These are phyloP conservation scores for Fusarium nurragi DNA, from an alignment of 2,329 filamentous ascomycete species.

Conservation along the genomic window DNA sequence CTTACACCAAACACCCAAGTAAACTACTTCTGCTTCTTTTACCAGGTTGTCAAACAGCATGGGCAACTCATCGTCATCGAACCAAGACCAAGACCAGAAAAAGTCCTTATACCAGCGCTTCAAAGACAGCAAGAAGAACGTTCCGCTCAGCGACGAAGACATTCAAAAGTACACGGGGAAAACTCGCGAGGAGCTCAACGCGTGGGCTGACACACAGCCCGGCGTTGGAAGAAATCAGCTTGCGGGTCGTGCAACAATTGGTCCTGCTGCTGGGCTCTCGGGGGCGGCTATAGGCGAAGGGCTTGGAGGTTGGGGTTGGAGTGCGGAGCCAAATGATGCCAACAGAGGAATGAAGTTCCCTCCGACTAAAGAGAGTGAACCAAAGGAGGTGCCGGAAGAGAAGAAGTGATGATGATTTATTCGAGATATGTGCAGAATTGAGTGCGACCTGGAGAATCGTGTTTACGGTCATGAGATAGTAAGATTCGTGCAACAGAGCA, in stretches of 20 bases:
- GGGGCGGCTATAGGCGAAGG: conserved; percentile 46
- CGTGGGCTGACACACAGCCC: conserved; percentile 51
- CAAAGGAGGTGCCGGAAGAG: neutral
- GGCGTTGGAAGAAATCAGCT: conserved; percentile 54
- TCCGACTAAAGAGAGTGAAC: conserved; percentile 22
- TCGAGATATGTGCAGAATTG: neutral
- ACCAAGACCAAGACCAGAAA: neutral
- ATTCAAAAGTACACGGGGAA: conserved; percentile 55
- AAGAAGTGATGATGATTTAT: conserved; percentile 6
- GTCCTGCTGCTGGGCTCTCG: conserved; percentile 46
- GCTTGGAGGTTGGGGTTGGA: conserved; percentile 49
- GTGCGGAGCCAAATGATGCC: conserved; percentile 40
- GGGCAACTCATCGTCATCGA: conserved; percentile 23
- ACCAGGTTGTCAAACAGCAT: neutral
- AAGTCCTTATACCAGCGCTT: conserved; percentile 46
- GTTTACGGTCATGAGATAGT: neutral
- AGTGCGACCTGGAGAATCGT: neutral
- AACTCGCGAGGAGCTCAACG: conserved; percentile 47
- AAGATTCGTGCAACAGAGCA: neutral
- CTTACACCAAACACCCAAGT: neutral
- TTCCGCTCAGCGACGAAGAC: conserved; percentile 51
- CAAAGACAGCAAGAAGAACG: conserved; percentile 47
- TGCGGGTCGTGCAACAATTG: conserved; percentile 48
- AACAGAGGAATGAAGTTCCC: conserved; percentile 51
- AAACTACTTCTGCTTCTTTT: neutral